Evolutionary conservation across 768 basidiomycete species (phyloP).

Genomic region (Kwoniella europaea): DNA sequence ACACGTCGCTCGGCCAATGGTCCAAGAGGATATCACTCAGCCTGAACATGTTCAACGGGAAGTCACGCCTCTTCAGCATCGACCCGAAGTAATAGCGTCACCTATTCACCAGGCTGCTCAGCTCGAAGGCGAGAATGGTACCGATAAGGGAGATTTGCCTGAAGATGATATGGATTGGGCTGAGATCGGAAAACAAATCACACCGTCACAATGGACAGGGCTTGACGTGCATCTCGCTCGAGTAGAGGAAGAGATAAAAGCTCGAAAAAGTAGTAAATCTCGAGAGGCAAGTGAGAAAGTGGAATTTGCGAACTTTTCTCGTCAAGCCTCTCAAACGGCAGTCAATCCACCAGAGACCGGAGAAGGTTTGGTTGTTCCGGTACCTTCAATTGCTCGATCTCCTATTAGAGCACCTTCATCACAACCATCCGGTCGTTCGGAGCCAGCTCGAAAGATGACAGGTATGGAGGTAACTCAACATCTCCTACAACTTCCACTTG

Average conservation of each 20-base stretch:
- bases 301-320: neutral
- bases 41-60: neutral
- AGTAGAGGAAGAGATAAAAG: constrained; percentile 1
- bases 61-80: neutral
- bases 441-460: neutral
- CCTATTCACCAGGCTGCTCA: too few relatives aligned
- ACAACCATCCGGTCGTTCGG: neutral
- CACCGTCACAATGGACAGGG: neutral
- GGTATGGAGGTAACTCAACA: constrained; percentile 12
- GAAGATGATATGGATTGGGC: constrained; percentile 1
- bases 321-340: neutral
- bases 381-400: neutral
- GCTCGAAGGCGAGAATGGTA: too few relatives aligned
- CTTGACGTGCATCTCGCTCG: neutral
- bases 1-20: neutral
- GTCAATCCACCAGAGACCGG: neutral
- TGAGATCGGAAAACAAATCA: neutral
- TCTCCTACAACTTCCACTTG: neutral
- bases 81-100: neutral
- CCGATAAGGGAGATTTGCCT: neutral
- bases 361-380: neutral
- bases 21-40: neutral
- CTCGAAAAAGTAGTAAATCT: too few relatives aligned
- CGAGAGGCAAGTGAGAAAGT: neutral
- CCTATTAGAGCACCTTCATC: neutral